Conservation (phyloP, 2,329 filamentous ascomycete species). For the Neonectria coccinea region DNA sequence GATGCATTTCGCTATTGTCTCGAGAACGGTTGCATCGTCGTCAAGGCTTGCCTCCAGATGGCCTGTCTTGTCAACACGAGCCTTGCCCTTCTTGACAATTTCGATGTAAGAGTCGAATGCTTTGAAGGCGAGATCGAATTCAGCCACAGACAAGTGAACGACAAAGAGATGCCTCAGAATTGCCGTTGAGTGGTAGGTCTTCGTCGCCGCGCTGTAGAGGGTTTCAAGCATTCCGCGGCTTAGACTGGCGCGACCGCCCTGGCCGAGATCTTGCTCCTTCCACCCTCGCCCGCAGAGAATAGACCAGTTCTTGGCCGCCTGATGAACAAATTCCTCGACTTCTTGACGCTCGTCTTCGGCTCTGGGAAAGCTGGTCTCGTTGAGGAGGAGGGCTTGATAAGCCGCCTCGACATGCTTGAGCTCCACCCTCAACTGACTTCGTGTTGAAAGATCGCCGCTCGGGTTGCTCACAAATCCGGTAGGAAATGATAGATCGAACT, state of each 20-base stretch:
- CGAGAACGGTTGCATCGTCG: slow-evolving; percentile 79
- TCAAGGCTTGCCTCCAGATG: slow-evolving; percentile 79
- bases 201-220: slow-evolving; percentile 89
- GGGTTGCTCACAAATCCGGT: slow-evolving; percentile 57
- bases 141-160: slow-evolving; percentile 86
- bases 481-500: slow-evolving; percentile 71
- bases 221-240: slow-evolving; percentile 85
- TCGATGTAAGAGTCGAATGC: slow-evolving; percentile 93
- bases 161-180: slow-evolving; percentile 89
- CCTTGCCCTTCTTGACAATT: slow-evolving; percentile 86
- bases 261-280: slow-evolving; percentile 83
- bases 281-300: slow-evolving; percentile 83
- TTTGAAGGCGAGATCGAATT: slow-evolving; percentile 92
- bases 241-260: slow-evolving; percentile 80
- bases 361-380: slow-evolving; percentile 84
- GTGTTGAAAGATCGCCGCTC: slow-evolving; percentile 64
- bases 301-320: slow-evolving; percentile 87
- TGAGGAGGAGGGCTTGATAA: slow-evolving; percentile 83
- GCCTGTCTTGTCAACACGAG: slow-evolving; percentile 82
- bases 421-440: slow-evolving; percentile 77
- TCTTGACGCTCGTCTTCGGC: slow-evolving; percentile 83
- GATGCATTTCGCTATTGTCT: slow-evolving; percentile 84
- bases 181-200: slow-evolving; percentile 94
- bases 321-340: slow-evolving; percentile 84
- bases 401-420: slow-evolving; percentile 81